Conservation (phyloP, 192 early-diverging fungal genomes). For the Backusella westeae region DNA sequence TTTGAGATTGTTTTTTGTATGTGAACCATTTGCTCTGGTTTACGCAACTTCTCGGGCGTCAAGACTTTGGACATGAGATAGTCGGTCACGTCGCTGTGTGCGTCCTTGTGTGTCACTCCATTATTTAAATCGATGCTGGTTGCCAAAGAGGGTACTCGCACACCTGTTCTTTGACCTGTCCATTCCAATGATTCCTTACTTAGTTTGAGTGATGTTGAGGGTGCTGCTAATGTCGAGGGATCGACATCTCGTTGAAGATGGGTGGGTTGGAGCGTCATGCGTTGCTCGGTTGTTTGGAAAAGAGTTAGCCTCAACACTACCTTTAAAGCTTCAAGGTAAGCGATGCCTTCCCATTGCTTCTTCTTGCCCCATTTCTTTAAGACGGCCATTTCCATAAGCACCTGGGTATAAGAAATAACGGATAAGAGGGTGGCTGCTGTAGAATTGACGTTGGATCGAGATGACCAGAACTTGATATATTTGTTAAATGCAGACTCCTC, state of each 20-base stretch:
- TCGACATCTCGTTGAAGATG: constrained; percentile 73
- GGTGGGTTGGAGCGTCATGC: constrained; percentile 57
- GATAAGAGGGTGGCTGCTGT: constrained; percentile 61
- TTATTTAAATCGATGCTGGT: constrained; percentile 11
- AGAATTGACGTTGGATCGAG: constrained; percentile 17
- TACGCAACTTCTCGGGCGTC: constrained; percentile 62
- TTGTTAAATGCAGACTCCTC: constrained; percentile 59
- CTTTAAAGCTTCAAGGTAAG: constrained; percentile 29
- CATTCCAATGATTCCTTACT: constrained; percentile 12
- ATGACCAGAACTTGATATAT: constrained; percentile 66
- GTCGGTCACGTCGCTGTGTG: constrained; percentile 43
- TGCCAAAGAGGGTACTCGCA: constrained; percentile 16
- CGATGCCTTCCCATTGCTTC: constrained; percentile 24
- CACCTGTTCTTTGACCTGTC: constrained; percentile 39
- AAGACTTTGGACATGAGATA: constrained; percentile 54
- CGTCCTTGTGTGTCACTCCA: constrained; percentile 13
- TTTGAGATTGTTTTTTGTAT: constrained; percentile 40
- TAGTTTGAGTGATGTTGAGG: constrained; percentile 22
- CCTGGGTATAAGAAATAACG: constrained; percentile 47
- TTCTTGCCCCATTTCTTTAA: constrained; percentile 20
- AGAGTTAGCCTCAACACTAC: constrained; percentile 49
- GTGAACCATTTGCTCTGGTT: constrained; percentile 69
- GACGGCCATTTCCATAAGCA: constrained; percentile 37
- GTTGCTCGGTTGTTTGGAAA: constrained; percentile 46
- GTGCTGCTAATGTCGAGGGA: constrained; percentile 39